Evolutionary conservation across 2,329 filamentous ascomycete genomes (phyloP).

Genomic region (Stagonosporopsis rhizophila): DNA sequence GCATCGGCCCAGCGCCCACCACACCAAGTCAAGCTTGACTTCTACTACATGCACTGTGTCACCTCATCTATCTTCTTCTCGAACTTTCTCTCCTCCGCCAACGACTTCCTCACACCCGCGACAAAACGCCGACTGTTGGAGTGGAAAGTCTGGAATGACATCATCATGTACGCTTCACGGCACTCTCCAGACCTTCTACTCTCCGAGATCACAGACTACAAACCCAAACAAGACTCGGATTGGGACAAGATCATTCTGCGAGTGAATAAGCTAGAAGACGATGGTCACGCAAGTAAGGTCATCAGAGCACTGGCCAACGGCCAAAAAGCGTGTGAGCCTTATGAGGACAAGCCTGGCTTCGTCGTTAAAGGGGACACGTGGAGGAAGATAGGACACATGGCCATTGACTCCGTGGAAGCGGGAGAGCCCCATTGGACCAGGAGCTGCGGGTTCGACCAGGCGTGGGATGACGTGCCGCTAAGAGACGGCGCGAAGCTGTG

Average conservation of each 20-base stretch:
- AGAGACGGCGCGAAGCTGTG: slow-evolving; percentile 35
- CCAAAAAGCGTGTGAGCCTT: slow-evolving; percentile 59
- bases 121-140: slow-evolving; percentile 76
- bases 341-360: slow-evolving; percentile 53
- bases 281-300: slow-evolving; percentile 83
- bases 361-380: slow-evolving; percentile 65
- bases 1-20: slow-evolving; percentile 68
- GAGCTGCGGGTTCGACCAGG: slow-evolving; percentile 67
- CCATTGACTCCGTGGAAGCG: slow-evolving; percentile 67
- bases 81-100: slow-evolving; percentile 63
- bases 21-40: slow-evolving; percentile 71
- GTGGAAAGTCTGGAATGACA: slow-evolving; percentile 79
- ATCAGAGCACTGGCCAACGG: slow-evolving; percentile 73
- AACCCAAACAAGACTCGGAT: slow-evolving; percentile 51
- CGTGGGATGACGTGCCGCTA: slow-evolving; percentile 62
- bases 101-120: slow-evolving; percentile 63
- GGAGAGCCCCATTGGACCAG: slow-evolving; percentile 65
- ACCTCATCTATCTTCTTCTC: slow-evolving; percentile 79
- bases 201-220: slow-evolving; percentile 67
- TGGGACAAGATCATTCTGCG: slow-evolving; percentile 57
- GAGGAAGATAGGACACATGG: slow-evolving; percentile 66
- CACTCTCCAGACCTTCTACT: slow-evolving; percentile 66
- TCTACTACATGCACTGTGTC: slow-evolving; percentile 81
- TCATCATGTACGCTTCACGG: slow-evolving; percentile 76
- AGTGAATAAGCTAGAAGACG: slow-evolving; percentile 65